Percentiles rank a stretch among this genome's conserved stretches.
Conservation (phyloP, 2,329 filamentous ascomycete species). For the Whalleya microplaca region DNA sequence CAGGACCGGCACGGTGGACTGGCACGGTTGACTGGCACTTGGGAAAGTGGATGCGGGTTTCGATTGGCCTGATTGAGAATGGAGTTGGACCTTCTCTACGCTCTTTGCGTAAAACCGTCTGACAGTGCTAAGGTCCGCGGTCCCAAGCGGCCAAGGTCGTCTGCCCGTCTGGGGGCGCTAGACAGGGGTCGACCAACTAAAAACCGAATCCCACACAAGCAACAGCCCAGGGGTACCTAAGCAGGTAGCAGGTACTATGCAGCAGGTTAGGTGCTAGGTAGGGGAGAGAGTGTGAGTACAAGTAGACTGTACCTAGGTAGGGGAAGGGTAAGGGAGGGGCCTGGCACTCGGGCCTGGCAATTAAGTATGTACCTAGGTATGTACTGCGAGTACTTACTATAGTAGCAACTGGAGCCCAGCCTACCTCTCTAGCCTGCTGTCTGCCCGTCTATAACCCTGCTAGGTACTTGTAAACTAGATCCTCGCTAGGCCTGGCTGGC, state of each 20-base stretch:
- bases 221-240: conserved; percentile 15
- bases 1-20: conserved; percentile 2
- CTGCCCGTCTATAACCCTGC: too few species aligned
- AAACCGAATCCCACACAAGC: conserved; percentile 24
- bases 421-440: conserved; percentile 1
- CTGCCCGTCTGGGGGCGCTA: conserved; percentile 8
- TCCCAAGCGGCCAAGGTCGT: conserved; percentile 1
- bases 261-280: too few species aligned
- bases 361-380: too few species aligned
- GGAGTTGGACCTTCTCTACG: conserved; percentile 26
- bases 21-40: too few species aligned
- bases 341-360: too few species aligned
- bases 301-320: too few species aligned
- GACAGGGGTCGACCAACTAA: conserved; percentile 19
- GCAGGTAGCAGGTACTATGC: too few species aligned
- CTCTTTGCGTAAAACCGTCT: conserved; percentile 29
- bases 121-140: conserved; percentile 15
- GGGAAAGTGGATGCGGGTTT: conserved; percentile 19
- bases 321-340: neutral
- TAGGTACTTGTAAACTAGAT: too few species aligned
- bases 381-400: too few species aligned
- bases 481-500: too few species aligned
- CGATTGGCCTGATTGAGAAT: conserved; percentile 28
- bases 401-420: too few species aligned
- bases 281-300: too few species aligned